phyloP scores from a whole-genome alignment of 345 rosid genomes.

The Laguncularia racemosa region DNA sequence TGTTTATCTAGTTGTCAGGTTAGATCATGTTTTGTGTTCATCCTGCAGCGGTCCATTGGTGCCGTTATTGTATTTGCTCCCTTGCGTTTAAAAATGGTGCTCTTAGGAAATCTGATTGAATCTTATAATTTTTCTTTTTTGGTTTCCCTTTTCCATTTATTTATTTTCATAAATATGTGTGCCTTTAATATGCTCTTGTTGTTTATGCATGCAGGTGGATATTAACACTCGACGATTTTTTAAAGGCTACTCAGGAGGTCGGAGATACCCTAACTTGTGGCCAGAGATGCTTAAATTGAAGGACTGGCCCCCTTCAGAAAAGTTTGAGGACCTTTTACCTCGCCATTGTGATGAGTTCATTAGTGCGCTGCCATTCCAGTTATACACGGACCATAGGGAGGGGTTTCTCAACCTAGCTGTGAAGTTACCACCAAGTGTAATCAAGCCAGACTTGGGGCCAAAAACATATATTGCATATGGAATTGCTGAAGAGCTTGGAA shows the following conservation, averaged over 20 bases:
- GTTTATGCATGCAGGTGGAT: conserved; percentile 45
- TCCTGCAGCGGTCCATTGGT: not conserved
- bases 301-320: conserved; percentile 97
- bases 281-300: conserved; percentile 93
- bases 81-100: not conserved
- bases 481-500: conserved; percentile 57
- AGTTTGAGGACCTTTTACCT: conserved; percentile 76
- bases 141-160: no score
- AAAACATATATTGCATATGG: conserved; percentile 94
- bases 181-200: not conserved
- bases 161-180: no score
- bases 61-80: not conserved
- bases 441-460: conserved; percentile 92
- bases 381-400: conserved; percentile 62
- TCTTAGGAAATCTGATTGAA: not conserved
- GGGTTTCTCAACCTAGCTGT: conserved; percentile 79
- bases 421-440: conserved; percentile 48
- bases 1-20: conserved; percentile 77
- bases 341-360: conserved; percentile 90
- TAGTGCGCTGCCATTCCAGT: conserved; percentile 72
- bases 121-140: not conserved
- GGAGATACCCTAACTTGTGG: conserved; percentile 68
- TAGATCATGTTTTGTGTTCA: not conserved
- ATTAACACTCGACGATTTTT: conserved; percentile 59
- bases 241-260: conserved; percentile 73